Conservation (phyloP, 176 grass and related monocot genomes). For the Otatea glauca region DNA sequence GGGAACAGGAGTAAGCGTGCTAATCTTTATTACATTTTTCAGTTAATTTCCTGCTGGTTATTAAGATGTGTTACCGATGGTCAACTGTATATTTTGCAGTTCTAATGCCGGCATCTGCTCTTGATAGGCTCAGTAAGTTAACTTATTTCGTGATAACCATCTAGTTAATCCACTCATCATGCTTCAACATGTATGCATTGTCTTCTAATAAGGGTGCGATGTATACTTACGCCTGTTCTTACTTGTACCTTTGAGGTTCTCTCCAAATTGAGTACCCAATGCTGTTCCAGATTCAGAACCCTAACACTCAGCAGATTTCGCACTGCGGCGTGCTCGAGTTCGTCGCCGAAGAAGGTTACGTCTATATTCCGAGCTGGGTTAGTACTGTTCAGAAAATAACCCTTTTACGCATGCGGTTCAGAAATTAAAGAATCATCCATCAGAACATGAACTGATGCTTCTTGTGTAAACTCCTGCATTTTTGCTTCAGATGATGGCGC, state of each 20-base stretch:
- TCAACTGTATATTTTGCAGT: slow-evolving; percentile 40
- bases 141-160: neutral
- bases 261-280: slow-evolving; percentile 59
- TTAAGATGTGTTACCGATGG: neutral
- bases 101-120: slow-evolving; percentile 73
- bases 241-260: slow-evolving; percentile 16
- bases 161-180: neutral
- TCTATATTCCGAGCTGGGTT: slow-evolving; percentile 76
- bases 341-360: slow-evolving; percentile 74
- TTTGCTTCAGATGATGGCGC: slow-evolving; percentile 66
- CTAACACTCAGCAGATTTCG: slow-evolving; percentile 35
- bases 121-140: slow-evolving; percentile 60
- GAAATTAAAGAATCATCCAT: neutral
- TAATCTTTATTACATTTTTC: too few relatives aligned
- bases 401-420: neutral
- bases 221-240: neutral
- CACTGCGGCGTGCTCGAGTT: slow-evolving; percentile 78
- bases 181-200: neutral
- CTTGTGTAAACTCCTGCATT: neutral
- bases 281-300: slow-evolving; percentile 65
- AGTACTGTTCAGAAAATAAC: neutral
- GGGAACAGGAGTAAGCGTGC: slow-evolving; percentile 4
- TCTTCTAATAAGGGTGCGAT: neutral
- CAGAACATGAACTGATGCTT: neutral
- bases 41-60: neutral